Percentiles rank a stretch among this genome's conserved stretches.
Evolutionary conservation across 1,284 basidiomycete species (phyloP).

Genomic region (Entoloma clypeatum): DNA sequence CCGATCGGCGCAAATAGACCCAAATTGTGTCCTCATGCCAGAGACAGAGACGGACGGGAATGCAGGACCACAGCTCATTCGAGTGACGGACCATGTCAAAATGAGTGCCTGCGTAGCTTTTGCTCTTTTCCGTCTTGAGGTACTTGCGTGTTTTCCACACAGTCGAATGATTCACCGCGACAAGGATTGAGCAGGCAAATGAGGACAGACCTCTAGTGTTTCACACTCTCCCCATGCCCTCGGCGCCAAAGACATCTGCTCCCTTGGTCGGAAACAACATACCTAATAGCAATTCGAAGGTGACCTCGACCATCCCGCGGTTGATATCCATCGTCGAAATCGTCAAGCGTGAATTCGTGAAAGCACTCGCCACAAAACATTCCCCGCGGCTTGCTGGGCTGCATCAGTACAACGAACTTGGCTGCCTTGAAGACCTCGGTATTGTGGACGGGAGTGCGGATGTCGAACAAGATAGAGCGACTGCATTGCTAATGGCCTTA

Average conservation of each 20-base stretch:
- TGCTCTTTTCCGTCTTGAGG: slow-evolving; percentile 61
- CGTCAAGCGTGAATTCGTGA: slow-evolving; percentile 76
- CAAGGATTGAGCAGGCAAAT: slow-evolving; percentile 42
- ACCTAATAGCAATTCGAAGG: slow-evolving; percentile 16
- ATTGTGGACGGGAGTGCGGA: slow-evolving; percentile 18
- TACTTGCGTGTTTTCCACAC: slow-evolving; percentile 27
- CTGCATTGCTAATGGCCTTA: slow-evolving; percentile 37
- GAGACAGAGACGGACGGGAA: too few species aligned
- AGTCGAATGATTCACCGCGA: slow-evolving; percentile 1
- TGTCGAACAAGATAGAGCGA: slow-evolving; percentile 28
- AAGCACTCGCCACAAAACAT: slow-evolving; percentile 38
- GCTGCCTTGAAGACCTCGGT: slow-evolving; percentile 47
- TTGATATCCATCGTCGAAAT: slow-evolving; percentile 80
- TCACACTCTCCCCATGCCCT: slow-evolving; percentile 57
- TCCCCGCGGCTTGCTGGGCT: slow-evolving; percentile 48
- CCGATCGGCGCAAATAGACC: too few species aligned
- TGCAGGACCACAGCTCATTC: slow-evolving; percentile 33
- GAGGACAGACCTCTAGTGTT: slow-evolving; percentile 54
- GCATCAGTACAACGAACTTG: slow-evolving; percentile 79
- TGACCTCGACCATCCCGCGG: slow-evolving; percentile 52
- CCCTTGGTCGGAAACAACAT: slow-evolving; percentile 18
- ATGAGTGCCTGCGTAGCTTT: slow-evolving; percentile 59
- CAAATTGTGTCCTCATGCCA: too few species aligned
- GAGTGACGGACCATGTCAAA: slow-evolving; percentile 65
- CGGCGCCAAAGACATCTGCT: slow-evolving; percentile 7